These are phyloP conservation scores for Aaosphaeria arxii DNA, from an alignment of 2,329 filamentous ascomycete genomes.

Conservation along the genomic window DNA sequence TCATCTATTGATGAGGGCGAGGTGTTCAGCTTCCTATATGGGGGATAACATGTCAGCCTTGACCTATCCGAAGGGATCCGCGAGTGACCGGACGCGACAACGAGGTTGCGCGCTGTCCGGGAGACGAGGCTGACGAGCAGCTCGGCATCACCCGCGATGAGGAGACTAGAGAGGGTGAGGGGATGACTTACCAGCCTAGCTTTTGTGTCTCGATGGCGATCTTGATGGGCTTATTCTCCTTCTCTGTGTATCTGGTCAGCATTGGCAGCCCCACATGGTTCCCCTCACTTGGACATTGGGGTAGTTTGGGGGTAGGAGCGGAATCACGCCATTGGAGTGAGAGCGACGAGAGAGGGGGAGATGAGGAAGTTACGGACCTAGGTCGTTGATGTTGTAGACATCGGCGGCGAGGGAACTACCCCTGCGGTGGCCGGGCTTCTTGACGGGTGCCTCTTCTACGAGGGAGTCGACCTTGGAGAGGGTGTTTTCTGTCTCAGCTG, in stretches of 20 bases:
- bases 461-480: conserved; percentile 90
- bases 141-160: neutral
- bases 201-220: conserved; percentile 81
- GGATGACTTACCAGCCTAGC: conserved; percentile 73
- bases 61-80: conserved; percentile 1
- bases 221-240: conserved; percentile 66
- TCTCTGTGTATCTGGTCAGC: conserved; percentile 65
- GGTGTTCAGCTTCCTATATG: conserved; percentile 84
- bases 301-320: neutral
- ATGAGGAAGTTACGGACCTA: conserved; percentile 59
- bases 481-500: conserved; percentile 50
- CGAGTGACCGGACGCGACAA: conserved; percentile 7
- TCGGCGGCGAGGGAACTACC: conserved; percentile 70
- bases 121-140: neutral
- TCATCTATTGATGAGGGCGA: conserved; percentile 77
- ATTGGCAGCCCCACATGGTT: conserved; percentile 26
- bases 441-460: conserved; percentile 69
- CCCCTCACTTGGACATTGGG: conserved; percentile 18
- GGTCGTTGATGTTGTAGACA: conserved; percentile 78
- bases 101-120: conserved; percentile 1
- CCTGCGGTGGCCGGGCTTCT: conserved; percentile 61
- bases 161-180: neutral
- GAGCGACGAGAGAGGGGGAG: conserved; percentile 1
- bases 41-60: conserved; percentile 12
- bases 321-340: conserved; percentile 6